Evolutionary conservation across 2,329 filamentous ascomycete genomes (phyloP), one percentile per base, ranked within the genome.

Genomic region (Xylaria sp.): DNA sequence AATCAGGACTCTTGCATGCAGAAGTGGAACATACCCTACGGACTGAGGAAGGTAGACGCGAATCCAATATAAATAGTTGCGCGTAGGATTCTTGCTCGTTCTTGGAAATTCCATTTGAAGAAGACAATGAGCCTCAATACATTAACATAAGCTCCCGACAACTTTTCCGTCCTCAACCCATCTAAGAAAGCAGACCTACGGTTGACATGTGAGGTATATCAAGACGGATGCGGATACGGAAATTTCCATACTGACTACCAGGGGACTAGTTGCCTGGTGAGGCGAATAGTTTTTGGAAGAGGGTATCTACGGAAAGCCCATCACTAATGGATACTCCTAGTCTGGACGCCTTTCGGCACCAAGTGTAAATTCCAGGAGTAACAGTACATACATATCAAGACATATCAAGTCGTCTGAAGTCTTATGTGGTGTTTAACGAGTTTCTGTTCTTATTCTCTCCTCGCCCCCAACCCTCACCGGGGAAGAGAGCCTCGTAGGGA

Each of bases 361-460:
- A 32, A 52, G n/a, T 64, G 45, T 58, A 52, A 64, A 52, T 43
- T 43, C 25, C 34, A 58, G 50, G 18, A 52, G 43, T n/a, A n/a
- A 5, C 32, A n/a, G 4, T 55, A 55, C 43, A n/a, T 52, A 58
- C 32, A 46, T 60, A 60, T 55, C 30, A 28, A n/a, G n/a, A 18
- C 39, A 58, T 45, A 43, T 15, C 55, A 45, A 6, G 23, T 7
- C 55, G 20, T 46, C 36, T 28, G 4, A 39, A 41, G 15, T 32
- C 13, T 30, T n/a, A 4, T 28, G 32, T 55, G 20, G 13, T 39
- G 20, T 28, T 46, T 46, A 12, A 28, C 18, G 32, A 36, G 13
- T 20, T 4, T 39, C 13, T 4, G 48, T 18, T 12, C 30, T 3
- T n/a, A 8, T 30, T 20, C 18, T 34, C 13, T 6, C 25, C 20